Evolutionary conservation across 306 rosid genomes (phyloP).

Genomic region (Vigna angularis): DNA sequence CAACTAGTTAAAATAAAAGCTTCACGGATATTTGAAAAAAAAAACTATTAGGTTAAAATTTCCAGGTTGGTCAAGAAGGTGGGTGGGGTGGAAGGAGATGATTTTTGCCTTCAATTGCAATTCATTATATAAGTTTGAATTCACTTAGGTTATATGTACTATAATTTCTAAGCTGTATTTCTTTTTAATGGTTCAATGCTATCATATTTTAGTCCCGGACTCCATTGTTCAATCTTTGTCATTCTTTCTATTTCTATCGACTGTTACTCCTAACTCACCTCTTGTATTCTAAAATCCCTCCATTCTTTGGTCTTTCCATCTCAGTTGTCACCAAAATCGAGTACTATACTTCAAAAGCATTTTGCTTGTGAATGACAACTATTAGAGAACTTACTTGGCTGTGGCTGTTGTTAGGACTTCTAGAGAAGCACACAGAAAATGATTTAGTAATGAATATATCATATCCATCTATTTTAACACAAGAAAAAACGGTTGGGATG

Average conservation of each 20-base stretch:
- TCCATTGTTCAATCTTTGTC: neutral
- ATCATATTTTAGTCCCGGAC: neutral
- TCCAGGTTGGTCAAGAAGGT: neutral
- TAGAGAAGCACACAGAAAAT: conserved; percentile 5
- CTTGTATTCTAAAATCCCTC: conserved; percentile 5
- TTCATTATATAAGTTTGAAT: neutral
- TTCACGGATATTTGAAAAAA: neutral
- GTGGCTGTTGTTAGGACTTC: neutral
- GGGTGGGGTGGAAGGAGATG: neutral
- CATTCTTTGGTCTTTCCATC: neutral
- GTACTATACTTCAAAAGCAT: neutral
- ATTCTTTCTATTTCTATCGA: conserved; percentile 1
- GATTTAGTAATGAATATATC: neutral
- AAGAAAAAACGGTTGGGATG: neutral
- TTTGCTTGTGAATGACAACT: neutral
- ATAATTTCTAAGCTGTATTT: neutral
- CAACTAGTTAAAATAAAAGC: neutral
- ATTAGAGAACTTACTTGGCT: conserved; percentile 3
- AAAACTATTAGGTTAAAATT: conserved; percentile 1
- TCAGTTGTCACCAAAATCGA: conserved; percentile 6
- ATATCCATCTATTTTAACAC: neutral
- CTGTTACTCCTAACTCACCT: neutral
- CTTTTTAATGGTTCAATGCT: neutral
- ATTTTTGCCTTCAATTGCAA: neutral
- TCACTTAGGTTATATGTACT: neutral